phyloP scores from a whole-genome alignment of 306 rosid genomes.

The apple (Malus domestica) region ASM211411v1 NC_041803.1:31440501-31441000 shows the following conservation, averaged over 20 bases:
- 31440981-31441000: neutral
- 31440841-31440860: neutral
- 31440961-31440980: neutral
- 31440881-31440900: too few relatives aligned
- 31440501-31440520: neutral
- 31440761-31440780: slow-evolving; percentile 84
- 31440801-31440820: slow-evolving; percentile 19
- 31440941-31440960: neutral
- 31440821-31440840: neutral
- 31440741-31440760: slow-evolving; percentile 66
- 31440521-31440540: neutral
- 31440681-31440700: slow-evolving; percentile 90
- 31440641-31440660: slow-evolving; percentile 57
- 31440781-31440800: slow-evolving; percentile 56
- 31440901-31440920: neutral
- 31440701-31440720: slow-evolving; percentile 75
- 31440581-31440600: neutral
- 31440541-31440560: neutral
- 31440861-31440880: neutral
- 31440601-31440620: neutral
- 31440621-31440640: neutral
- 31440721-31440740: slow-evolving; percentile 72
- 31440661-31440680: slow-evolving; percentile 99
- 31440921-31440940: neutral
- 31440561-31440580: neutral